Percentiles rank a stretch among this genome's conserved stretches.
These are phyloP conservation scores for Nicotiana otophora DNA, from an alignment of 257 asterid species.

Conservation along the genomic window DNA sequence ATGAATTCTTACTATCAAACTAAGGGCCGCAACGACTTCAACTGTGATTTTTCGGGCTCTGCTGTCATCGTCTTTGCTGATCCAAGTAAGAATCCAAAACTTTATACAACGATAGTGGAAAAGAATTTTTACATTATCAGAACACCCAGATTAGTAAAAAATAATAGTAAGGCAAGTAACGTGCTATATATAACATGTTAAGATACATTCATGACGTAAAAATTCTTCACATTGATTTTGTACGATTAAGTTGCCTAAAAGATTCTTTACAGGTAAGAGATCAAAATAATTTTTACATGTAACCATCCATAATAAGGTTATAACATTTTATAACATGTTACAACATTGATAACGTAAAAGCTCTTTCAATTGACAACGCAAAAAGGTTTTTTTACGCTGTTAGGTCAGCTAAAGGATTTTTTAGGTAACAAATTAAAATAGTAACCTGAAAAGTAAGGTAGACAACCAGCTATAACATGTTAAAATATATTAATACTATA, in stretches of 20 bases:
- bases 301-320: not conserved
- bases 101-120: no score
- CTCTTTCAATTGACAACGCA: not conserved
- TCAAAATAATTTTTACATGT: not conserved
- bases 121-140: not conserved
- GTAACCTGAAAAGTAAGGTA: not conserved
- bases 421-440: no score
- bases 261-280: no score
- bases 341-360: not conserved
- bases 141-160: not conserved
- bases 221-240: no score
- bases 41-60: conserved; percentile 56
- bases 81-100: conserved; percentile 85
- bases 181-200: no score
- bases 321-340: not conserved
- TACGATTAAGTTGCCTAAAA: no score
- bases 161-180: no score
- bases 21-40: conserved; percentile 42
- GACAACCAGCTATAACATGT: not conserved
- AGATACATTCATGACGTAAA: no score
- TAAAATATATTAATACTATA: no score
- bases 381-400: no score
- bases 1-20: conserved; percentile 69
- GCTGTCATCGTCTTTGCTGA: conserved; percentile 34
- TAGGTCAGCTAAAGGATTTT: no score